These are phyloP conservation scores for Wallacemonas collosoma DNA, from an alignment of 208 protist genomes.

Conservation along the genomic window DNA sequence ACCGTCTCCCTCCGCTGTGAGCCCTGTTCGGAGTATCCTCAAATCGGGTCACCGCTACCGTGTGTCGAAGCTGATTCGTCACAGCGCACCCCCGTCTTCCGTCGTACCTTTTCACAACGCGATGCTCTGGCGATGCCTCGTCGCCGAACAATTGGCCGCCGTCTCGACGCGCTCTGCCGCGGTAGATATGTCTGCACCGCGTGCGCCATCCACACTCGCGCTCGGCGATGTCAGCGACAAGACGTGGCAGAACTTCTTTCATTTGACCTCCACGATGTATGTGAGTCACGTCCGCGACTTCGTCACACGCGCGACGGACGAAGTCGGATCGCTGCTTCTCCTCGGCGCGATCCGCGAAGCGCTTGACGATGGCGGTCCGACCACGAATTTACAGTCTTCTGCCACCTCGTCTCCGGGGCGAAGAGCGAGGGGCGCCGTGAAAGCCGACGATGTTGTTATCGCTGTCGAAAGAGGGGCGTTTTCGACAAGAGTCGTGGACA, in stretches of 20 bases:
- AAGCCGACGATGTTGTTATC: background rate
- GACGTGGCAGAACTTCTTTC: conserved; percentile 15
- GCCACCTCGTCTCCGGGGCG: conserved; percentile 1
- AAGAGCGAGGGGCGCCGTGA: background rate
- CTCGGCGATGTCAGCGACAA: background rate
- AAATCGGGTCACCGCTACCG: conserved; percentile 50
- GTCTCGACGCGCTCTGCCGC: background rate
- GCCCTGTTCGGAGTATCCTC: conserved; percentile 37
- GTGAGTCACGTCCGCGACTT: conserved; percentile 7
- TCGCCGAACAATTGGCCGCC: conserved; percentile 28
- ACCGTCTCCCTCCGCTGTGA: background rate
- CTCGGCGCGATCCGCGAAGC: conserved; percentile 4
- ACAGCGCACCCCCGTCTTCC: conserved; percentile 35
- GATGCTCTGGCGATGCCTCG: conserved; percentile 37
- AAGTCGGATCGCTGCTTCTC: conserved; percentile 18
- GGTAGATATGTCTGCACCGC: background rate
- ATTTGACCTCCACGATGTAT: conserved; percentile 32
- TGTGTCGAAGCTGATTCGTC: conserved; percentile 32
- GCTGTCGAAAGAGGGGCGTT: background rate
- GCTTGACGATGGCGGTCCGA: too few relatives aligned
- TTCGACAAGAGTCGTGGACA: too few relatives aligned
- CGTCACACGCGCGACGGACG: conserved; percentile 14
- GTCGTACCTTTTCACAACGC: conserved; percentile 36
- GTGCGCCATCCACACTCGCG: background rate
- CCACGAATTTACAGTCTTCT: too few relatives aligned